Conservation (phyloP, 768 basidiomycete species). For the Naganishia vaughanmartiniae region DNA sequence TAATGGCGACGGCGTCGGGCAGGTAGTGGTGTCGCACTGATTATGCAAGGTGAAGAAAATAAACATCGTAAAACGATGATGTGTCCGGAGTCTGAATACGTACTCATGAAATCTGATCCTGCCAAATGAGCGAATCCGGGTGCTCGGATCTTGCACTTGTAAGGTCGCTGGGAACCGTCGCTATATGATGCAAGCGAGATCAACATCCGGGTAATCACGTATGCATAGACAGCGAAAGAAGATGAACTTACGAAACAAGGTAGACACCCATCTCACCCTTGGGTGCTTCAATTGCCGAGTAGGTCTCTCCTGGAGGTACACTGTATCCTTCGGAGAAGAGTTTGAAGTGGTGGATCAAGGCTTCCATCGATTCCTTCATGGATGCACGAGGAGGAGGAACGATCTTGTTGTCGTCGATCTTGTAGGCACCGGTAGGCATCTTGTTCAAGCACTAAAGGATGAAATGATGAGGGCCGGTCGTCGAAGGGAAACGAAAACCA, state of each 20-base stretch:
- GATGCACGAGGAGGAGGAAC: conserved; percentile 91
- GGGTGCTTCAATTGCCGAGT: conserved; percentile 94
- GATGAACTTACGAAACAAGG: conserved; percentile 75
- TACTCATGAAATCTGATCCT: conserved; percentile 86
- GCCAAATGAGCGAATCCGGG: conserved; percentile 95
- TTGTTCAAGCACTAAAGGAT: conserved; percentile 80
- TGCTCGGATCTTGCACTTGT: conserved; percentile 94
- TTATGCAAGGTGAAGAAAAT: conserved; percentile 27
- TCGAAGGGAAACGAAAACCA: not conserved
- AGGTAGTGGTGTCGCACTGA: conserved; percentile 66
- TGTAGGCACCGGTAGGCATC: conserved; percentile 86
- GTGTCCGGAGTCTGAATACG: not conserved
- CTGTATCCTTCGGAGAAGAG: conserved; percentile 95
- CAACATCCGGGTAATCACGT: not conserved
- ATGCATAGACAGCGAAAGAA: not conserved
- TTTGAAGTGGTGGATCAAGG: conserved; percentile 99
- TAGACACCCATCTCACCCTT: conserved; percentile 99
- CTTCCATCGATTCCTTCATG: conserved; percentile 99
- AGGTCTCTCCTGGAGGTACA: conserved; percentile 85
- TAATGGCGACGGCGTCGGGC: conserved; percentile 92
- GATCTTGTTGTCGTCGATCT: conserved; percentile 96
- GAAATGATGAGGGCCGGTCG: not conserved
- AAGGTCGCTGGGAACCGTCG: conserved; percentile 92
- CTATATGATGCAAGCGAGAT: conserved; percentile 51
- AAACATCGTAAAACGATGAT: conserved; percentile 26